phyloP scores from a whole-genome alignment of 139 green algal genomes.

The Haematococcus lacustris region DNA sequence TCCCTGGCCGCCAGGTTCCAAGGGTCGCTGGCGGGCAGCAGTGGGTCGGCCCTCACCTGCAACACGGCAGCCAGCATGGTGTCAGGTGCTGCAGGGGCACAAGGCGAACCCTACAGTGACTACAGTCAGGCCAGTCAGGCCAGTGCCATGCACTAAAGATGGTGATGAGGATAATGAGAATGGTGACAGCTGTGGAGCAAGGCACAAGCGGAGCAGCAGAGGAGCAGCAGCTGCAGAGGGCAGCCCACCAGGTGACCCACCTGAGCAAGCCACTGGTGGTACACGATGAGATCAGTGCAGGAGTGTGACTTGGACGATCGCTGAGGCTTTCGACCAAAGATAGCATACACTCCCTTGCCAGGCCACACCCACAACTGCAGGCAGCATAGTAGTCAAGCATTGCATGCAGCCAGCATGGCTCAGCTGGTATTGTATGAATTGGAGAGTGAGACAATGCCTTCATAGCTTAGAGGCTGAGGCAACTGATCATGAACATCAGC shows the following conservation, averaged over 20 bases:
- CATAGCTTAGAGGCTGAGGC: too few relatives aligned
- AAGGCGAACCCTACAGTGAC: too few relatives aligned
- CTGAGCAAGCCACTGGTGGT: conserved; percentile 31
- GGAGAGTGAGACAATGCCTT: too few relatives aligned
- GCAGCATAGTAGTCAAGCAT: background rate
- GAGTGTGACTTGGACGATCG: conserved; percentile 1
- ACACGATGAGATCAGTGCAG: conserved; percentile 18
- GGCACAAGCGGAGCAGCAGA: too few relatives aligned
- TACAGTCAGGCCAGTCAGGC: too few relatives aligned
- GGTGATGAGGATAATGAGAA: background rate
- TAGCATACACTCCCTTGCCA: conserved; percentile 26
- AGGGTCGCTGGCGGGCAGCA: conserved; percentile 3
- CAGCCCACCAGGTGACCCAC: too few relatives aligned
- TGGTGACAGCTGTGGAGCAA: too few relatives aligned
- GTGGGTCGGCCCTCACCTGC: background rate
- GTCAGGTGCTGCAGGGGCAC: too few relatives aligned
- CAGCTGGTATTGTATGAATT: background rate
- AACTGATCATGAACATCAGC: background rate
- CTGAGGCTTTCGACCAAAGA: conserved; percentile 32
- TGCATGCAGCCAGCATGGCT: background rate
- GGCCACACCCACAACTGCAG: conserved; percentile 26
- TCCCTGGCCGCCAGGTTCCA: background rate
- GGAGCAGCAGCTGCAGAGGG: too few relatives aligned
- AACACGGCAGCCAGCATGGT: conserved; percentile 12
- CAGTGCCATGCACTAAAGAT: too few relatives aligned